Percentiles rank a stretch among this genome's conserved stretches.
These are phyloP conservation scores for Solanum sparsipilum DNA, from an alignment of 257 asterid species.

Conservation along the genomic window DNA sequence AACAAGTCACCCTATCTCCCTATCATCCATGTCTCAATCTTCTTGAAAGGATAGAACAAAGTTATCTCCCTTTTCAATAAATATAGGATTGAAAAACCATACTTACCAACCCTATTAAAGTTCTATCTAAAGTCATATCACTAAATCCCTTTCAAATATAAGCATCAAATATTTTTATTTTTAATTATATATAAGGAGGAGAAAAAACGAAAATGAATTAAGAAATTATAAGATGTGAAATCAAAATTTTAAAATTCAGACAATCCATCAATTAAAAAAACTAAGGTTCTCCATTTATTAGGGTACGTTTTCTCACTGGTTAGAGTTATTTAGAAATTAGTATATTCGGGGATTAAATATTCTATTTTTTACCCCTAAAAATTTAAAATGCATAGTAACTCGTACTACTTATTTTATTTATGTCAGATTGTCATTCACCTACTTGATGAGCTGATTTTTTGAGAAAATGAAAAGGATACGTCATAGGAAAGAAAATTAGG, in stretches of 20 bases:
- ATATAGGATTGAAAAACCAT: neutral
- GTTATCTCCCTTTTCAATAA: neutral
- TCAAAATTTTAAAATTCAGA: neutral
- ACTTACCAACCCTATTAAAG: neutral
- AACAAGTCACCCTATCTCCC: neutral
- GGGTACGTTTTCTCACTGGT: fast-evolving
- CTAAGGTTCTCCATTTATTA: fast-evolving
- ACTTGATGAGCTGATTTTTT: neutral
- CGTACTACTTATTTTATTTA: neutral
- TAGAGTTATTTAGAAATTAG: neutral
- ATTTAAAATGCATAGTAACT: neutral
- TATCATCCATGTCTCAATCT: neutral
- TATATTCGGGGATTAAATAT: neutral
- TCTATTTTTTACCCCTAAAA: neutral
- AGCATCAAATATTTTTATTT: neutral
- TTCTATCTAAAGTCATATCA: neutral
- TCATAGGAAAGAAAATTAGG: neutral
- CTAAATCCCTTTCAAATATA: neutral
- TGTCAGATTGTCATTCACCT: neutral
- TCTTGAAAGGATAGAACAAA: neutral
- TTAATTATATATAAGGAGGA: neutral
- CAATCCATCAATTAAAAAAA: neutral
- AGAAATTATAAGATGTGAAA: neutral
- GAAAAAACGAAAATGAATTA: neutral
- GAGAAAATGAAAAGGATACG: neutral